phyloP scores from a whole-genome alignment of 2,329 filamentous ascomycete genomes.

The Penicillium sp. region DNA sequence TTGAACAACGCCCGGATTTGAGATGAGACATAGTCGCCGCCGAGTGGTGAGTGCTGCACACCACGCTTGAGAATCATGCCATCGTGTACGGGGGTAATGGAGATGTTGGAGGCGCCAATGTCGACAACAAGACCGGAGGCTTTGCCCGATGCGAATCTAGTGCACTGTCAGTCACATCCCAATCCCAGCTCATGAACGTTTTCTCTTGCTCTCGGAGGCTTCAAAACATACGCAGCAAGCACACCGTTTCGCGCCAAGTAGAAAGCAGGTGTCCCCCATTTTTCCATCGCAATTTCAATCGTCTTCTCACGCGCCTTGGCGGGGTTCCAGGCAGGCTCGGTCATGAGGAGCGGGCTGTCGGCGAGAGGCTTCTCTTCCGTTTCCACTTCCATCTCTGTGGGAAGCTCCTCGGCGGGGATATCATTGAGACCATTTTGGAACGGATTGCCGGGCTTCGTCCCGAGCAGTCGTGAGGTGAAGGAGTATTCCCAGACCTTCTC shows the following conservation, averaged over 20 bases:
- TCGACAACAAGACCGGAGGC: slow-evolving; percentile 89
- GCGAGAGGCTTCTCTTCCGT: slow-evolving; percentile 69
- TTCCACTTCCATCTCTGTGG: slow-evolving; percentile 56
- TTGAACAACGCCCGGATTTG: slow-evolving; percentile 80
- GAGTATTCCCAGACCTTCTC: slow-evolving; percentile 87
- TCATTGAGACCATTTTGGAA: slow-evolving; percentile 76
- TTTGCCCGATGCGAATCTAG: slow-evolving; percentile 79
- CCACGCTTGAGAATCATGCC: slow-evolving; percentile 90
- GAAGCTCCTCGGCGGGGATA: slow-evolving; percentile 51
- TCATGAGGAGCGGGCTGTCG: slow-evolving; percentile 88
- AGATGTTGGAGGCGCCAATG: slow-evolving; percentile 80
- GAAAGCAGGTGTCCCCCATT: slow-evolving; percentile 90
- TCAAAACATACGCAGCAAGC: slow-evolving; percentile 59
- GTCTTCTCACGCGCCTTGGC: slow-evolving; percentile 84
- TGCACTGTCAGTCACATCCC: slow-evolving; percentile 1
- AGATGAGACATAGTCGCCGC: slow-evolving; percentile 81
- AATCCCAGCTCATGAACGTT: slow-evolving; percentile 4
- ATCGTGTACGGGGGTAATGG: slow-evolving; percentile 86
- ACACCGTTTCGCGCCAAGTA: slow-evolving; percentile 87
- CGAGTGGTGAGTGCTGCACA: slow-evolving; percentile 76
- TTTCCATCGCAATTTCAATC: slow-evolving; percentile 95
- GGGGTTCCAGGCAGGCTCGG: slow-evolving; percentile 88
- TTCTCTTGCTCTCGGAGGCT: not conserved
- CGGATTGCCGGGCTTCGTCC: slow-evolving; percentile 62
- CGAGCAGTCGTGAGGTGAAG: slow-evolving; percentile 81